phyloP scores from a whole-genome alignment of 768 basidiomycete species.

The Collybia nuda region DNA sequence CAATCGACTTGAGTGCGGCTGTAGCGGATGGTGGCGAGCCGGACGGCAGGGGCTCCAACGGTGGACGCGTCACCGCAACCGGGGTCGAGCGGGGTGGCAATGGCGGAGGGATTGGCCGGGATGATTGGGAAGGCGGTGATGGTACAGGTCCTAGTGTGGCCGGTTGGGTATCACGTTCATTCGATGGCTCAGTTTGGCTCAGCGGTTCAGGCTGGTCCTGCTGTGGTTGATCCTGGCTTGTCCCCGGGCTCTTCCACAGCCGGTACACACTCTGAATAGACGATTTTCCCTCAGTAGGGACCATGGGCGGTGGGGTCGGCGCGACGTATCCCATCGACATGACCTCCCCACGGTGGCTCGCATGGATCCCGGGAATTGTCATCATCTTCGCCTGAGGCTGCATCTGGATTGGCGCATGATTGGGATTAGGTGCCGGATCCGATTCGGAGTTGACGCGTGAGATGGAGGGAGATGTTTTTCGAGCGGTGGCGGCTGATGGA shows the following conservation, averaged over 20 bases:
- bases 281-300: constrained; percentile 34
- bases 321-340: constrained; percentile 83
- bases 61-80: constrained; percentile 24
- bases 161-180: constrained; percentile 1
- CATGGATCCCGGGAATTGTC: constrained; percentile 88
- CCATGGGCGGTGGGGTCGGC: constrained; percentile 32
- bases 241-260: constrained; percentile 63
- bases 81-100: constrained; percentile 45
- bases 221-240: constrained; percentile 17
- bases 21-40: constrained; percentile 37
- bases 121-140: constrained; percentile 32
- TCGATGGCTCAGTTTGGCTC: constrained; percentile 8
- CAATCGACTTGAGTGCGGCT: constrained; percentile 58
- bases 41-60: constrained; percentile 21
- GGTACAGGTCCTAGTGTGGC: constrained; percentile 1
- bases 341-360: constrained; percentile 79
- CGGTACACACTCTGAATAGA: constrained; percentile 72
- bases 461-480: constrained; percentile 30
- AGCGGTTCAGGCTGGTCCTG: constrained; percentile 5
- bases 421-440: constrained; percentile 25
- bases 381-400: constrained; percentile 81
- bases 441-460: constrained; percentile 32
- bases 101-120: constrained; percentile 44
- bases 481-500: constrained; percentile 1
- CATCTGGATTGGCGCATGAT: constrained; percentile 51